These are phyloP conservation scores for Pachysandra terminalis DNA, from an alignment of 164 flowering plant species.

Conservation along the genomic window DNA sequence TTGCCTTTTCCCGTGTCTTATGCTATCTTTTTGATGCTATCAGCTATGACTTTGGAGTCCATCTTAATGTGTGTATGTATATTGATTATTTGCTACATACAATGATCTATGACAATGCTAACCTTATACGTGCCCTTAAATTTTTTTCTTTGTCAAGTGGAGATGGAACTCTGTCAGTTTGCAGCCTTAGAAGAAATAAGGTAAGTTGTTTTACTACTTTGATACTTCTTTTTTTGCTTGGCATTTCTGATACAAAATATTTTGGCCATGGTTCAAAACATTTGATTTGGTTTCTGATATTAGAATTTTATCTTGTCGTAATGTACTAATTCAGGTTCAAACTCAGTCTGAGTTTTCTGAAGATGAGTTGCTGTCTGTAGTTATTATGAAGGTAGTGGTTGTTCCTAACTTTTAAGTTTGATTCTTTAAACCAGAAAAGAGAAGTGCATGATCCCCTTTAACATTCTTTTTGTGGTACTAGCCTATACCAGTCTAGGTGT, in stretches of 20 bases:
- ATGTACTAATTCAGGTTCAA: conserved; percentile 49
- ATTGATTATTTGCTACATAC: no score
- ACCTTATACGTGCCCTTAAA: no score
- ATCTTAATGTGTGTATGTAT: not conserved
- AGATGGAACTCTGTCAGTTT: conserved; percentile 93
- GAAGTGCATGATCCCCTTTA: not conserved
- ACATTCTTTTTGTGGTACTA: no score
- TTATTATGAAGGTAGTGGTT: conserved; percentile 79
- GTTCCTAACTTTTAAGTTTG: not conserved
- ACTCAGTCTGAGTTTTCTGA: conserved; percentile 86
- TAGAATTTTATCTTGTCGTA: conserved; percentile 1
- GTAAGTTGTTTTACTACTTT: conserved; percentile 25
- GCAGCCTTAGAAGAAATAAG: conserved; percentile 79
- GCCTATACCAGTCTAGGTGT: no score
- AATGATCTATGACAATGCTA: no score
- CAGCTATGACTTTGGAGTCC: no score
- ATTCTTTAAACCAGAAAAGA: not conserved
- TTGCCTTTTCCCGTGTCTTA: no score
- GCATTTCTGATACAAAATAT: not conserved
- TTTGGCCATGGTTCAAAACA: not conserved
- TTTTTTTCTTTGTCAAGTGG: conserved; percentile 51
- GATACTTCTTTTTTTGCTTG: no score
- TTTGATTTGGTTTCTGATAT: not conserved
- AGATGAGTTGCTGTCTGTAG: conserved; percentile 84
- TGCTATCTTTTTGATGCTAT: no score